A percentile compares a stretch with the other conserved stretches of the same genome.
Conservation (phyloP, 2,329 filamentous ascomycete species). For the Mariannaea sp. region DNA sequence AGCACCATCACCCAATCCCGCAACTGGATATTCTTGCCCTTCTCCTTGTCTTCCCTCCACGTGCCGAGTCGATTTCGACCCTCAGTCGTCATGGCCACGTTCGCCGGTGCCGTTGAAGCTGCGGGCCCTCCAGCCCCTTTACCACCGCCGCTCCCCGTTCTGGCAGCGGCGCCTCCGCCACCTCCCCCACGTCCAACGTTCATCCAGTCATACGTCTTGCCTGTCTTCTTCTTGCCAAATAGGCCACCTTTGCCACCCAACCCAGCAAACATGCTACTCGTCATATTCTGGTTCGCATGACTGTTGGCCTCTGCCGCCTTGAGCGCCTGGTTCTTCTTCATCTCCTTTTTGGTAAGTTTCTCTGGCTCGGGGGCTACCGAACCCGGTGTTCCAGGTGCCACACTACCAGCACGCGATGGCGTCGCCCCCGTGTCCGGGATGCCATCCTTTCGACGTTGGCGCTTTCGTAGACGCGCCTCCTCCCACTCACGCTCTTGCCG, state of each 20-base stretch:
- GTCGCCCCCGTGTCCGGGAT: slow-evolving; percentile 55
- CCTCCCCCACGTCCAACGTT: slow-evolving; percentile 56
- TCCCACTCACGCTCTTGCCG: slow-evolving; percentile 72
- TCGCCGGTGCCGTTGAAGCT: slow-evolving; percentile 39
- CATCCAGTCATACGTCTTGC: slow-evolving; percentile 79
- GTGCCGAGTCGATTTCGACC: slow-evolving; percentile 70
- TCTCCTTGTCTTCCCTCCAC: slow-evolving; percentile 78
- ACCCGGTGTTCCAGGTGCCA: slow-evolving; percentile 65
- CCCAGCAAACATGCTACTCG: slow-evolving; percentile 72
- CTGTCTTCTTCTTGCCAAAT: slow-evolving; percentile 63
- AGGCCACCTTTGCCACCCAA: slow-evolving; percentile 65
- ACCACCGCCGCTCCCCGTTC: slow-evolving; percentile 41
- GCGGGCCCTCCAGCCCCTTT: slow-evolving; percentile 41
- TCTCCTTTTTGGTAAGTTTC: slow-evolving; percentile 88
- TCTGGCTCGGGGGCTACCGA: slow-evolving; percentile 65
- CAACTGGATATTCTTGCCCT: slow-evolving; percentile 79
- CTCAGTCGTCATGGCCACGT: slow-evolving; percentile 57
- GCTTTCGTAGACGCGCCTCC: slow-evolving; percentile 70
- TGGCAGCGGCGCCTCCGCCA: slow-evolving; percentile 57
- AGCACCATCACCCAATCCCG: slow-evolving; percentile 81
- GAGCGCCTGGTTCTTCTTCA: slow-evolving; percentile 74
- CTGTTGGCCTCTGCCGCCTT: slow-evolving; percentile 78
- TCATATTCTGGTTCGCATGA: slow-evolving; percentile 82
- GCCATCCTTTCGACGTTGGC: slow-evolving; percentile 65
- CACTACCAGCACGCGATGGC: slow-evolving; percentile 59